Percentiles rank a stretch among this genome's conserved stretches.
Conservation (phyloP, 139 green algal genomes). For the Astrephomene gubernaculifera region DNA sequence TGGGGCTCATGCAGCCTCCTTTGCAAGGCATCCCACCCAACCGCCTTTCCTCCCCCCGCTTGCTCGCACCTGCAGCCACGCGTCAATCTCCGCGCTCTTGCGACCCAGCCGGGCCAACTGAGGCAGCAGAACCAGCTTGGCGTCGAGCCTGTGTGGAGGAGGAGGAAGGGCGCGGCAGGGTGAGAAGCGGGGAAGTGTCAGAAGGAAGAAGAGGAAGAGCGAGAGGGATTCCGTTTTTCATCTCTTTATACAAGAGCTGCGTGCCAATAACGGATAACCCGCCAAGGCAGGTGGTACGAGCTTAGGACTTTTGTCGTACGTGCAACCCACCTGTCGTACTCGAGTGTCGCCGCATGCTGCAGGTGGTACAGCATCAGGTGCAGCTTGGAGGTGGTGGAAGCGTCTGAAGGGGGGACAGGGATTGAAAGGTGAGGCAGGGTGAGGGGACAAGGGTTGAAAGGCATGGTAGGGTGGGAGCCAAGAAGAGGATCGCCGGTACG, state of each 20-base stretch:
- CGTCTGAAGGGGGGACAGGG: background rate
- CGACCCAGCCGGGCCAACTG: slow-evolving; percentile 27
- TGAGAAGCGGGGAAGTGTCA: too few relatives aligned
- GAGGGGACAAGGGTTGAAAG: too few relatives aligned
- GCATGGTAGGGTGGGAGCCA: too few relatives aligned
- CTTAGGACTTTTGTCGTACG: background rate
- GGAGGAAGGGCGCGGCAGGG: background rate
- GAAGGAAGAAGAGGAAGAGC: too few relatives aligned
- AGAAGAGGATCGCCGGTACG: too few relatives aligned
- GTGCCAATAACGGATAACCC: background rate
- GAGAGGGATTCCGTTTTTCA: too few relatives aligned
- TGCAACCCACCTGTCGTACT: slow-evolving; percentile 33
- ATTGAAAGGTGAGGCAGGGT: too few relatives aligned
- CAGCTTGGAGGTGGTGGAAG: background rate
- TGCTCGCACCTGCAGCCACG: slow-evolving; percentile 20
- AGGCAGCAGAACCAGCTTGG: slow-evolving; percentile 37
- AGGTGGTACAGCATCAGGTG: slow-evolving; percentile 26
- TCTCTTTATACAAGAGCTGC: too few relatives aligned
- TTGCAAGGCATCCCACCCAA: too few relatives aligned
- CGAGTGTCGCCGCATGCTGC: slow-evolving; percentile 21
- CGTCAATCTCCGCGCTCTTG: slow-evolving; percentile 31
- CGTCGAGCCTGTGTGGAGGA: slow-evolving; percentile 2
- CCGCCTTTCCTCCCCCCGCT: too few relatives aligned
- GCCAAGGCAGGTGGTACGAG: background rate
- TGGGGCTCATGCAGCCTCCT: too few relatives aligned